These are phyloP conservation scores for Penicillium nordicum DNA, from an alignment of 2,329 filamentous ascomycete species.

Conservation along the genomic window DNA sequence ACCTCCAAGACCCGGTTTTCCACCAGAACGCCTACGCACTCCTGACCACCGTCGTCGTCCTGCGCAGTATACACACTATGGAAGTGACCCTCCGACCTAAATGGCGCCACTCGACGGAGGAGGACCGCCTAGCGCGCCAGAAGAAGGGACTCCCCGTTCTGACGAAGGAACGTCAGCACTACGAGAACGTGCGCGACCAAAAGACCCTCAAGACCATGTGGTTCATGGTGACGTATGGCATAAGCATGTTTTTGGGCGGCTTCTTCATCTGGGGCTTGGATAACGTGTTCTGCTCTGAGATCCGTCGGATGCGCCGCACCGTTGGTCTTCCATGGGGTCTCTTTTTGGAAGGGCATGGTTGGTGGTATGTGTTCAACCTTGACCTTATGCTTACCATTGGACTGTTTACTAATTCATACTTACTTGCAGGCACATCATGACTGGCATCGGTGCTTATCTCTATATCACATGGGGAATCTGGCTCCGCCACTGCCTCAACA, in stretches of 20 bases:
- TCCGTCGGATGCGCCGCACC: constrained; percentile 63
- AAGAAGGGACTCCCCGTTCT: constrained; percentile 37
- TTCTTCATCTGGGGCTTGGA: constrained; percentile 78
- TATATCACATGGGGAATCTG: constrained; percentile 83
- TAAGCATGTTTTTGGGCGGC: constrained; percentile 68
- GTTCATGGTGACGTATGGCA: constrained; percentile 66
- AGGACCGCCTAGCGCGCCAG: constrained; percentile 43
- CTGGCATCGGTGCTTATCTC: constrained; percentile 76
- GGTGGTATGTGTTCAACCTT: constrained; percentile 54
- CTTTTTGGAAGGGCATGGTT: constrained; percentile 68
- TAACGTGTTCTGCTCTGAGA: constrained; percentile 66
- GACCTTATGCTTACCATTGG: not conserved
- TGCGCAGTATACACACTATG: constrained; percentile 76
- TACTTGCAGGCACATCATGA: constrained; percentile 66
- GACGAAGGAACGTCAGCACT: constrained; percentile 45
- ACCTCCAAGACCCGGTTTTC: constrained; percentile 76
- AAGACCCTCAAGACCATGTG: constrained; percentile 68
- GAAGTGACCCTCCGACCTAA: constrained; percentile 61
- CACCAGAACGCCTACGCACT: constrained; percentile 76
- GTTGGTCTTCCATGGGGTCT: constrained; percentile 78
- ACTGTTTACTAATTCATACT: constrained; percentile 13
- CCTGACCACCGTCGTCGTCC: constrained; percentile 66
- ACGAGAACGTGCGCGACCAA: constrained; percentile 54
- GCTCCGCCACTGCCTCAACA: constrained; percentile 72
- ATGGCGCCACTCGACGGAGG: constrained; percentile 48